Evolutionary conservation across 805 yeast species (phyloP).

Genomic region (Candida chilensis): DNA sequence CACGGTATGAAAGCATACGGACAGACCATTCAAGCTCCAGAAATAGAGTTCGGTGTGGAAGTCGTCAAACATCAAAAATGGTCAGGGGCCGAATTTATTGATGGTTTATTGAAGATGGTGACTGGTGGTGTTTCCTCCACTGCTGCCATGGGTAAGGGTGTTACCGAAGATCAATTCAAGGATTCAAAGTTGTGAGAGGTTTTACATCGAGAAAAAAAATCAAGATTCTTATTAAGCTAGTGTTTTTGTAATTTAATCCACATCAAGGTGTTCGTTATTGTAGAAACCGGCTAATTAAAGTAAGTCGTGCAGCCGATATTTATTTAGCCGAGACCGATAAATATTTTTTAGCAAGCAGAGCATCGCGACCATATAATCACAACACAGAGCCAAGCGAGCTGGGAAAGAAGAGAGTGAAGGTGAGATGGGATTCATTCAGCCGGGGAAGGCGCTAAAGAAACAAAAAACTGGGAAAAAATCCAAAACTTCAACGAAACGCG

Average conservation of each 20-base stretch:
- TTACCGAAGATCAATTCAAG: slow-evolving; percentile 93
- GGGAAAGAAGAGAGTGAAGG: too few species aligned
- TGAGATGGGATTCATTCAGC: slow-evolving; percentile 15
- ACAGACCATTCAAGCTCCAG: slow-evolving; percentile 74
- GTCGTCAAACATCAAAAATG: slow-evolving; percentile 97
- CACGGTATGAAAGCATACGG: slow-evolving; percentile 97
- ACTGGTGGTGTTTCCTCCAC: slow-evolving; percentile 94
- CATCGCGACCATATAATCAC: too few species aligned
- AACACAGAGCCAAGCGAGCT: too few species aligned
- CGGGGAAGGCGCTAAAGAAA: slow-evolving; percentile 13
- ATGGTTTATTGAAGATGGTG: slow-evolving; percentile 78
- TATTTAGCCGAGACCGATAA: too few species aligned
- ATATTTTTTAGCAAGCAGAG: too few species aligned
- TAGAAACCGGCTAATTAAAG: too few species aligned
- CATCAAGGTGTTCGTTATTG: too few species aligned
- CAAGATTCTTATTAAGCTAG: too few species aligned
- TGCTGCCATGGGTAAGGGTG: slow-evolving; percentile 98
- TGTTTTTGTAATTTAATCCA: too few species aligned
- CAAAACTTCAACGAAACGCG: neutral
- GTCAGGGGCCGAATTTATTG: slow-evolving; percentile 98
- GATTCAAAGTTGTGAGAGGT: too few species aligned
- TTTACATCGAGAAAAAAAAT: too few species aligned
- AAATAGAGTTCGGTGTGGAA: slow-evolving; percentile 84
- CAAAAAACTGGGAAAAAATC: slow-evolving; percentile 3
- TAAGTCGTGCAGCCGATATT: too few species aligned